Evolutionary conservation across 805 yeast species (phyloP).

Genomic region (Wickerhamomyces canadensis): DNA sequence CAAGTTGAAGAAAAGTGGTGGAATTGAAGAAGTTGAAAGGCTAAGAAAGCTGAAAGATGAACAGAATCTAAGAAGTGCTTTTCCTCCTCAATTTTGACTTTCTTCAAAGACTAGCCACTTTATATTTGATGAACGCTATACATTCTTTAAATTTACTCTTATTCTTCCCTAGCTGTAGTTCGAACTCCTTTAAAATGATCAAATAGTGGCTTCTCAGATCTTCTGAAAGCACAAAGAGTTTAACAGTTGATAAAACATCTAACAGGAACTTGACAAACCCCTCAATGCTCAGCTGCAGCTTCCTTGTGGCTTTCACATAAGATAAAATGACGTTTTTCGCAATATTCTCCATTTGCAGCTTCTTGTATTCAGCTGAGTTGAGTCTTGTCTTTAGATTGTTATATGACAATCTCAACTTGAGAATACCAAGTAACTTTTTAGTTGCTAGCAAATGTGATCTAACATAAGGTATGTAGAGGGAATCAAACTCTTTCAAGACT

Average conservation of each 20-base stretch:
- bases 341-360: conserved; percentile 16
- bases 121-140: conserved; percentile 4
- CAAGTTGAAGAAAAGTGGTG: conserved; percentile 78
- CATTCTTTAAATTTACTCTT: conserved; percentile 12
- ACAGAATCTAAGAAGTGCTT: conserved; percentile 55
- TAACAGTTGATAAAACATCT: conserved; percentile 1
- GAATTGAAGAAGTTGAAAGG: conserved; percentile 81
- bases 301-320: conserved; percentile 7
- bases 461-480: conserved; percentile 8
- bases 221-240: not conserved
- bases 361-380: conserved; percentile 16
- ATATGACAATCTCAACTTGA: conserved; percentile 28
- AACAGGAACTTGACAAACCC: conserved; percentile 8
- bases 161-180: conserved; percentile 6
- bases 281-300: not conserved
- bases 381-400: conserved; percentile 22
- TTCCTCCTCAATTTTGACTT: conserved; percentile 26
- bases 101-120: conserved; percentile 12
- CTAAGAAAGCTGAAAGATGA: conserved; percentile 61
- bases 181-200: conserved; percentile 10
- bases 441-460: conserved; percentile 11
- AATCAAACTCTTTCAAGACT: conserved; percentile 29
- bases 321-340: conserved; percentile 17
- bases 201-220: not conserved
- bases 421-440: conserved; percentile 15